Percentiles rank a stretch among this genome's conserved stretches.
phyloP scores from a whole-genome alignment of 345 rosid genomes.

The Pugionium dolabratum region DNA sequence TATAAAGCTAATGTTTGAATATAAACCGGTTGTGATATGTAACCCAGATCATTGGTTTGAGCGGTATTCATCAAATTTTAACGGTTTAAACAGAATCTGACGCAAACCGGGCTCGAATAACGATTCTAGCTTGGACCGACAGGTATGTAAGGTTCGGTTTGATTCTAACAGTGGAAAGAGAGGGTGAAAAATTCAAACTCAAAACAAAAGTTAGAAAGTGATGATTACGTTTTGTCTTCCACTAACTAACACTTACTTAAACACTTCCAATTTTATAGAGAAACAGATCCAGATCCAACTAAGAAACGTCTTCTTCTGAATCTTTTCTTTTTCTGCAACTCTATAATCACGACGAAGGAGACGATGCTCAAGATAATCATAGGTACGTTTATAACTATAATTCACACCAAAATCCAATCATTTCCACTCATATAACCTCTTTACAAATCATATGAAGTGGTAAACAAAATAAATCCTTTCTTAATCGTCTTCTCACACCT shows the following conservation, averaged over 20 bases:
- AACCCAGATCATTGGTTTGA: not conserved
- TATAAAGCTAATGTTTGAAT: no score
- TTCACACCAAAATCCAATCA: conserved; percentile 42
- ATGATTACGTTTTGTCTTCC: conserved; percentile 46
- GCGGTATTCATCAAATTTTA: not conserved
- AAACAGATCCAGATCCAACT: conserved; percentile 35
- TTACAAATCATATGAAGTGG: conserved; percentile 27
- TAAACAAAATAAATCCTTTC: conserved; percentile 12
- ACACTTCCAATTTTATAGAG: conserved; percentile 17
- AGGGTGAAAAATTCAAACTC: conserved; percentile 33
- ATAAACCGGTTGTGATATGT: no score
- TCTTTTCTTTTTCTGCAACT: conserved; percentile 14
- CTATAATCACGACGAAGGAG: conserved; percentile 5
- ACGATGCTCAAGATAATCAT: conserved; percentile 8
- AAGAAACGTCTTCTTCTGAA: not conserved
- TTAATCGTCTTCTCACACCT: conserved; percentile 30
- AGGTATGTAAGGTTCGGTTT: not conserved
- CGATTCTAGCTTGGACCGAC: not conserved
- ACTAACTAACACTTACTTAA: conserved; percentile 30
- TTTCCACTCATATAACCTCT: conserved; percentile 38
- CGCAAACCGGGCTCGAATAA: not conserved
- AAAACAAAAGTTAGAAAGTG: conserved; percentile 29
- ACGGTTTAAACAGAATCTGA: not conserved
- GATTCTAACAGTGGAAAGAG: not conserved
- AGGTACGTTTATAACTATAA: conserved; percentile 23